Evolutionary conservation across 2,329 filamentous ascomycete species (phyloP).

Genomic region (Chrysoporthe cubensis): DNA sequence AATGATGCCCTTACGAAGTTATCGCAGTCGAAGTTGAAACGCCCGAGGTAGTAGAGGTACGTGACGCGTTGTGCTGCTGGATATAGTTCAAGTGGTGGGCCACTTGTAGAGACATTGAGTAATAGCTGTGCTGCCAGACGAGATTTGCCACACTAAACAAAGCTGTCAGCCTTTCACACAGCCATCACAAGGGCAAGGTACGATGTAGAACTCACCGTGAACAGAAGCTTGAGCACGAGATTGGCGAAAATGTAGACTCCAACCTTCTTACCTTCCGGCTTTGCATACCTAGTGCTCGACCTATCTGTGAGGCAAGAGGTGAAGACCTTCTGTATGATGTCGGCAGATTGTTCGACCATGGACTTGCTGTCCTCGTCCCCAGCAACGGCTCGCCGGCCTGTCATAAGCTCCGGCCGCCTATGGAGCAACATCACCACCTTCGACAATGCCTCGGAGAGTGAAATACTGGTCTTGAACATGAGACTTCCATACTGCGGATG

Average conservation of each 20-base stretch:
- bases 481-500: conserved; percentile 80
- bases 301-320: conserved; percentile 87
- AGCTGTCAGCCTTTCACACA: conserved; percentile 18
- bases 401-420: conserved; percentile 76
- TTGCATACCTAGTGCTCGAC: conserved; percentile 66
- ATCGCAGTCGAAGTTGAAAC: conserved; percentile 84
- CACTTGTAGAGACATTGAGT: conserved; percentile 81
- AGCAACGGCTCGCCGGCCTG: conserved; percentile 58
- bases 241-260: conserved; percentile 94
- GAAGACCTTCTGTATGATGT: conserved; percentile 88
- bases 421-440: conserved; percentile 84
- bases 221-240: conserved; percentile 83
- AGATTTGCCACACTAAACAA: conserved; percentile 72
- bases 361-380: conserved; percentile 74
- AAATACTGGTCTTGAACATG: conserved; percentile 82
- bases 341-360: conserved; percentile 84
- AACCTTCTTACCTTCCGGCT: conserved; percentile 80
- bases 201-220: conserved; percentile 62
- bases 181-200: neutral
- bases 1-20: conserved; percentile 78
- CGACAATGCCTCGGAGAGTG: conserved; percentile 78
- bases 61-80: conserved; percentile 87
- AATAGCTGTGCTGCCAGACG: conserved; percentile 87
- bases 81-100: conserved; percentile 79
- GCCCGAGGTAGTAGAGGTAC: conserved; percentile 91